Percentiles rank a stretch among this genome's conserved stretches.
Evolutionary conservation across 2,329 filamentous ascomycete genomes (phyloP).

Genomic region (Aureobasidium zeae): DNA sequence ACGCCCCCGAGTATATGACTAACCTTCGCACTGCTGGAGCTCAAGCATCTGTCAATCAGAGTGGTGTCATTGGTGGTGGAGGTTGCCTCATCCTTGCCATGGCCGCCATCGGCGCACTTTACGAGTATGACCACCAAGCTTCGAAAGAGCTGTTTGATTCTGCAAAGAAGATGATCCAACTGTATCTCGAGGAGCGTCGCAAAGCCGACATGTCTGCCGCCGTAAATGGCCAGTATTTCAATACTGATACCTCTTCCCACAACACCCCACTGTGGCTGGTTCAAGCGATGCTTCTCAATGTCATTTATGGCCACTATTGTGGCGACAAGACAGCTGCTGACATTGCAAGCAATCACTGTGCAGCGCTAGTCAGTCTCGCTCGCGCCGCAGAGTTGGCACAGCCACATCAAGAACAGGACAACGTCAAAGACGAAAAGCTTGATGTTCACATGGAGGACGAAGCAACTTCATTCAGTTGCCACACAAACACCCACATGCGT

Average conservation of each 20-base stretch:
- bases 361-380: conserved; percentile 80
- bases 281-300: conserved; percentile 92
- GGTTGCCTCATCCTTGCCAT: conserved; percentile 82
- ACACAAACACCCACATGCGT: conserved; percentile 40
- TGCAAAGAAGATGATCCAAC: conserved; percentile 88
- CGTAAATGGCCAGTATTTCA: conserved; percentile 32
- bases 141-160: conserved; percentile 85
- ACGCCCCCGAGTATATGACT: conserved; percentile 58
- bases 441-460: conserved; percentile 51
- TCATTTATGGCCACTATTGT: conserved; percentile 91
- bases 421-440: conserved; percentile 7
- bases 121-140: conserved; percentile 70
- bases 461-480: conserved; percentile 17
- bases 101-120: conserved; percentile 77
- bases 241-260: conserved; percentile 34
- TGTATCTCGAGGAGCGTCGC: conserved; percentile 83
- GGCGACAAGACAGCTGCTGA: conserved; percentile 84
- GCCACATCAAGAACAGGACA: conserved; percentile 33
- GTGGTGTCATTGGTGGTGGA: conserved; percentile 60
- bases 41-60: conserved; percentile 43
- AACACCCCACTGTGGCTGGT: conserved; percentile 88
- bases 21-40: conserved; percentile 49
- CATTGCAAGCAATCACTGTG: conserved; percentile 85
- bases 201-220: conserved; percentile 67
- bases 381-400: conserved; percentile 72